Percentiles rank a stretch among this genome's conserved stretches.
Conservation (phyloP, 2,329 filamentous ascomycete genomes). For the Coniochaeta sp. region DNA sequence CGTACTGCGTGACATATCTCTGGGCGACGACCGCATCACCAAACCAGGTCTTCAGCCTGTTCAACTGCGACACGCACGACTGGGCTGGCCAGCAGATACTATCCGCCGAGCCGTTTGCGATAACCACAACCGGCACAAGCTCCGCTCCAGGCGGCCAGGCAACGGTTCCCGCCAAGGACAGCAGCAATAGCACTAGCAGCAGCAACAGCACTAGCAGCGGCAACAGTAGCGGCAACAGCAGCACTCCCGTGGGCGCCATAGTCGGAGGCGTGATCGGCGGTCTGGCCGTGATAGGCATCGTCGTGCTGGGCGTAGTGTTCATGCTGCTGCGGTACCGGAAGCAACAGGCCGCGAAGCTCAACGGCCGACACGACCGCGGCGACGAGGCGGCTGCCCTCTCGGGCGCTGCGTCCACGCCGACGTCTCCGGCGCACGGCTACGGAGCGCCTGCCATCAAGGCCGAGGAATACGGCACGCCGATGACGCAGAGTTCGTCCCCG, state of each 20-base stretch:
- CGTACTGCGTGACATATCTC: constrained; percentile 12
- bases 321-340: constrained; percentile 2
- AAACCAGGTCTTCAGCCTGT: constrained; percentile 17
- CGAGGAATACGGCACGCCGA: background rate
- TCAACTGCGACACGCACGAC: constrained; percentile 10
- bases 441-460: background rate
- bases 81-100: constrained; percentile 9
- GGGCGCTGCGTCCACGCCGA: background rate
- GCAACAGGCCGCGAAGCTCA: background rate
- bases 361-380: background rate
- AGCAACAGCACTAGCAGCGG: background rate
- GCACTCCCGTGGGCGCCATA: constrained; percentile 5
- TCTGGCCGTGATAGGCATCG: constrained; percentile 9
- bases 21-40: constrained; percentile 13
- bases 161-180: background rate
- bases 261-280: constrained; percentile 13
- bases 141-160: background rate
- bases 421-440: background rate
- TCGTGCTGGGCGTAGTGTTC: constrained; percentile 7
- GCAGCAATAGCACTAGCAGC: background rate
- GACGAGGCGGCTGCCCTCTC: background rate
- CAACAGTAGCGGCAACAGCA: background rate
- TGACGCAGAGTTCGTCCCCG: background rate
- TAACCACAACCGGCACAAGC: background rate
- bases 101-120: constrained; percentile 2